Conservation (phyloP, 345 rosid genomes). For the Arabidopsis suecica region DNA sequence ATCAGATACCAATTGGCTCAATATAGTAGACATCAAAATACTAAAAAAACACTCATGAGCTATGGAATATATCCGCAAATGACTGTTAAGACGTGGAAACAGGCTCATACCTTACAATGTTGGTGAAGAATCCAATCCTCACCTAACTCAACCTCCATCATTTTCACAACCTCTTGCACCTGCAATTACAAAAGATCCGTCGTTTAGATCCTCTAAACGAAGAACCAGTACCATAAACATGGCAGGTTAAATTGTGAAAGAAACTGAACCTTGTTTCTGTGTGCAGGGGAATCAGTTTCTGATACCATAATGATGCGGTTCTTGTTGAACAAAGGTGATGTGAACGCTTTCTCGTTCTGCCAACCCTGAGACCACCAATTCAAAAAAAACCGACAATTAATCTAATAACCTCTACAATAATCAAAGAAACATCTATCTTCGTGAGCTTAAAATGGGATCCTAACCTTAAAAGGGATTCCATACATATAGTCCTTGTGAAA, state of each 20-base stretch:
- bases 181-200: conserved; percentile 28
- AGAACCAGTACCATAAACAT: neutral
- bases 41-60: neutral
- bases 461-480: conserved; percentile 82
- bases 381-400: neutral
- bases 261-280: conserved; percentile 64
- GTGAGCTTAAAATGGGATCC: neutral
- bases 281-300: conserved; percentile 61
- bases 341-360: conserved; percentile 63
- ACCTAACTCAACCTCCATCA: conserved; percentile 87
- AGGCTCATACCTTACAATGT: conserved; percentile 64
- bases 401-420: conserved; percentile 8
- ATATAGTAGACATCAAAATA: neutral
- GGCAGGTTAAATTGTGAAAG: conserved; percentile 12
- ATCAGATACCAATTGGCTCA: neutral
- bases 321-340: conserved; percentile 40
- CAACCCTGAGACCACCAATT: conserved; percentile 60
- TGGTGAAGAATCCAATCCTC: conserved; percentile 80
- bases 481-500: conserved; percentile 69
- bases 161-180: conserved; percentile 77
- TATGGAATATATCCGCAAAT: neutral
- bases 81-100: neutral
- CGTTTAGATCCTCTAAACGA: conserved; percentile 19
- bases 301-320: conserved; percentile 63
- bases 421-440: neutral